Evolutionary conservation across 148 eudicot species (phyloP).

Genomic region (Talinum fruticosum): DNA sequence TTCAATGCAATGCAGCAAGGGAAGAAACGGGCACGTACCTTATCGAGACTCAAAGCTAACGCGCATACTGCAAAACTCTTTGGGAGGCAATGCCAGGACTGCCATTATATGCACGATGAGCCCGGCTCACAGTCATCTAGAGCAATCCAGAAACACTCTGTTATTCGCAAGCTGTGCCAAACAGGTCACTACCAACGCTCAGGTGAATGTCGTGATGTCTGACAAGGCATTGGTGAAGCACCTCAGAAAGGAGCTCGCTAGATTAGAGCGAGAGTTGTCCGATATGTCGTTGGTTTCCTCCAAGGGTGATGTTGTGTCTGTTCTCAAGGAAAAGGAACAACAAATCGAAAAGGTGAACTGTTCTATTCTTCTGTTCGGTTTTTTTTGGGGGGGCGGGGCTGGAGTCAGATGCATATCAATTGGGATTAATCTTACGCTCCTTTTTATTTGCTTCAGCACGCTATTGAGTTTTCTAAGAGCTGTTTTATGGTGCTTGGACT

Average conservation of each 20-base stretch:
- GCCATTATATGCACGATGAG: constrained; percentile 96
- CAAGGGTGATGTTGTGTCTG: constrained; percentile 38
- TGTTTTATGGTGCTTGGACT: too few species aligned
- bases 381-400: neutral
- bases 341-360: constrained; percentile 74
- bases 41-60: constrained; percentile 97
- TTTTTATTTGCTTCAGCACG: neutral
- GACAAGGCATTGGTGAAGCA: constrained; percentile 94
- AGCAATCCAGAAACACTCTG: constrained; percentile 91
- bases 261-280: constrained; percentile 66
- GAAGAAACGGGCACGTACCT: constrained; percentile 72
- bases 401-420: too few species aligned
- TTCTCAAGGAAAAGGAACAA: constrained; percentile 65
- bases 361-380: too few species aligned
- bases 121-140: constrained; percentile 85
- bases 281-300: constrained; percentile 34
- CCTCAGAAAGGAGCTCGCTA: constrained; percentile 65
- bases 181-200: constrained; percentile 72
- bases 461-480: neutral
- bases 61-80: constrained; percentile 89
- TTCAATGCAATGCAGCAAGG: constrained; percentile 54
- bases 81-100: constrained; percentile 96
- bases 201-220: constrained; percentile 87
- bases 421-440: neutral
- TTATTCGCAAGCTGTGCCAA: constrained; percentile 91